Conservation (phyloP, 2,329 filamentous ascomycete species). For the Lomentospora prolificans region DNA sequence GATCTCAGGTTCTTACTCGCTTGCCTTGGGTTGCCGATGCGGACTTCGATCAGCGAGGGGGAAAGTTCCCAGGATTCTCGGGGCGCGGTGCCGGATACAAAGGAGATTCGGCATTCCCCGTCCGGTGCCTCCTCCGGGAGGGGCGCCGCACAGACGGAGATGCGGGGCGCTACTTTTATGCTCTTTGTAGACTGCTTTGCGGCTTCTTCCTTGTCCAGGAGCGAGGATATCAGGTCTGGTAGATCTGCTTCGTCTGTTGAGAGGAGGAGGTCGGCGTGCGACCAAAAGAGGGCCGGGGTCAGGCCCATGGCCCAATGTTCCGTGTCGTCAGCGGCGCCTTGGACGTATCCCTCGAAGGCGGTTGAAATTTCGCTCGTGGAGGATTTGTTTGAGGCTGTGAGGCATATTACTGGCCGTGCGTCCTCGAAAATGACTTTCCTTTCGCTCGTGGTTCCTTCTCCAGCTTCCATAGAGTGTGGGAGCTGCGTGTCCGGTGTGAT, state of each 20-base stretch:
- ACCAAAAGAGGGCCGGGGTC: slow-evolving; percentile 74
- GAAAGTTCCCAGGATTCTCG: slow-evolving; percentile 31
- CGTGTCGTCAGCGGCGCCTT: slow-evolving; percentile 89
- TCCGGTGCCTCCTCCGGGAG: slow-evolving; percentile 11
- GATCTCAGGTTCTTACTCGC: slow-evolving; percentile 76
- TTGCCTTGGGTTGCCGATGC: slow-evolving; percentile 61
- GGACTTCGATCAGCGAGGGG: slow-evolving; percentile 41
- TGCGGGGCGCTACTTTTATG: slow-evolving; percentile 23
- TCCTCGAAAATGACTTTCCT: slow-evolving; percentile 34
- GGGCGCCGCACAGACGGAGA: slow-evolving; percentile 27
- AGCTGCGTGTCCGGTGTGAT: slow-evolving; percentile 58
- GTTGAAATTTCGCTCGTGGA: slow-evolving; percentile 54
- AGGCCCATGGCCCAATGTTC: slow-evolving; percentile 86
- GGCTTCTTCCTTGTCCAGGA: slow-evolving; percentile 26
- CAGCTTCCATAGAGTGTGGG: slow-evolving; percentile 13
- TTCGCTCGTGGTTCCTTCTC: slow-evolving; percentile 4
- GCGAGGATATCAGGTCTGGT: slow-evolving; percentile 34
- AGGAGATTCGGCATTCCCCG: slow-evolving; percentile 28
- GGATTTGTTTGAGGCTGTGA: slow-evolving; percentile 70
- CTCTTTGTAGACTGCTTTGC: slow-evolving; percentile 11
- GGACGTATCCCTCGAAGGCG: slow-evolving; percentile 63
- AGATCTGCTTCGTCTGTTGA: slow-evolving; percentile 55
- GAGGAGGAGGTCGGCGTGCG: slow-evolving; percentile 50
- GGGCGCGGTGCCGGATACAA: slow-evolving; percentile 30
- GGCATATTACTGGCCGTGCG: slow-evolving; percentile 69